Evolutionary conservation across 441 rosid species (phyloP).

Genomic region (Dalechampia spathulata): DNA sequence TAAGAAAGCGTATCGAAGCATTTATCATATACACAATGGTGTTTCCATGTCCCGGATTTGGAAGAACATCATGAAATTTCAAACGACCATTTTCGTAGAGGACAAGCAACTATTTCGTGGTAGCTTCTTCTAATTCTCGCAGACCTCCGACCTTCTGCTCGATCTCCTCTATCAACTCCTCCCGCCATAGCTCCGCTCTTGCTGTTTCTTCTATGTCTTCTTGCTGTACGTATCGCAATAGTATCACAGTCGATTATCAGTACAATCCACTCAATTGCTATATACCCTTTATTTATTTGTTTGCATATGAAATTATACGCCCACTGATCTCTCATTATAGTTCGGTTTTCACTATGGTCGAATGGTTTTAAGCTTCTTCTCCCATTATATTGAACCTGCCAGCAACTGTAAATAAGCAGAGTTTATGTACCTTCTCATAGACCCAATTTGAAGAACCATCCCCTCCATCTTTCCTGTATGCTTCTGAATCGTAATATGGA

Average conservation of each 20-base stretch:
- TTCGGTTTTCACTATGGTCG: too few species aligned
- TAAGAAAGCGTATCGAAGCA: too few species aligned
- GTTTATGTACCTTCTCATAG: slow-evolving; percentile 66
- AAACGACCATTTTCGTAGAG: background rate
- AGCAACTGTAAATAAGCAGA: too few species aligned
- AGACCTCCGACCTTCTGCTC: slow-evolving; percentile 80
- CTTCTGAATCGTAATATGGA: slow-evolving; percentile 85
- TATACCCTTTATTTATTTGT: too few species aligned
- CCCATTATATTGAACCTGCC: too few species aligned
- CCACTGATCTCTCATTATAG: too few species aligned
- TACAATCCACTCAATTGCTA: background rate
- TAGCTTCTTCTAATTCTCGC: slow-evolving; percentile 76
- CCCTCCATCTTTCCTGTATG: slow-evolving; percentile 78
- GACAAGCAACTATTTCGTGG: slow-evolving; percentile 31
- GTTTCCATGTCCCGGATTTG: too few species aligned
- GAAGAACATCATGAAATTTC: too few species aligned
- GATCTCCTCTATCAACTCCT: slow-evolving; percentile 87
- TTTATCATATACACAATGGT: too few species aligned
- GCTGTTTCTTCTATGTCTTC: slow-evolving; percentile 77
- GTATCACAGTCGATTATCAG: background rate
- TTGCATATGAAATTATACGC: too few species aligned
- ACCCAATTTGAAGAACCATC: slow-evolving; percentile 84
- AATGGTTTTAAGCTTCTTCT: too few species aligned
- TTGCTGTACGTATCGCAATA: slow-evolving; percentile 65
- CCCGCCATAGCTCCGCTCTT: slow-evolving; percentile 81